These are phyloP conservation scores for Drosera capensis DNA, from an alignment of 148 eudicot species.

Conservation along the genomic window DNA sequence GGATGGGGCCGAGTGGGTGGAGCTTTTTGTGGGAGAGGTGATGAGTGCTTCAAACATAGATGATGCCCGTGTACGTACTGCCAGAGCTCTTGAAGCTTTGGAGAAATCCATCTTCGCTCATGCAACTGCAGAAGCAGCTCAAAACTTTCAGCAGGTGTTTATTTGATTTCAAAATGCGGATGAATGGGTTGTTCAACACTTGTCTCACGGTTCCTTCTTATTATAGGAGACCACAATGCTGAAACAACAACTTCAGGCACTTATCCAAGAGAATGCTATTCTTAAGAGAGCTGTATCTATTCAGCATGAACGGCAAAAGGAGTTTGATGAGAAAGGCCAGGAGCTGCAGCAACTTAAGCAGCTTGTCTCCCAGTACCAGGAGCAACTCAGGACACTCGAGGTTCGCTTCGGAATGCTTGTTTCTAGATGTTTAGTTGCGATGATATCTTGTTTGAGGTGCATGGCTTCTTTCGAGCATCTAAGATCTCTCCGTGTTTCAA, in stretches of 20 bases:
- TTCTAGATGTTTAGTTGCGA: too few species aligned
- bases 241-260: conserved; percentile 50
- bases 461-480: too few species aligned
- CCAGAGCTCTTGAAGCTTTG: conserved; percentile 61
- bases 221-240: conserved; percentile 45
- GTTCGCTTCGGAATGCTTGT: conserved; percentile 23
- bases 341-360: conserved; percentile 65
- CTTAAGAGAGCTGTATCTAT: conserved; percentile 73
- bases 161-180: neutral
- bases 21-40: conserved; percentile 71
- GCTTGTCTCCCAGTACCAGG: conserved; percentile 68
- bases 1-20: conserved; percentile 82
- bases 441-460: too few species aligned
- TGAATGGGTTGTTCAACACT: neutral
- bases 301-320: conserved; percentile 81
- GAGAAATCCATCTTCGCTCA: conserved; percentile 49
- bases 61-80: conserved; percentile 61
- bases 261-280: conserved; percentile 51
- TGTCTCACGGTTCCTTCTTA: neutral
- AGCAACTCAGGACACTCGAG: conserved; percentile 74
- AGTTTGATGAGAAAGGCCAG: conserved; percentile 45
- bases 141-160: conserved; percentile 43
- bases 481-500: too few species aligned
- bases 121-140: conserved; percentile 36
- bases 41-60: conserved; percentile 41